Evolutionary conservation across 805 yeast species (phyloP).

Genomic region (Wickerhamomyces alni): DNA sequence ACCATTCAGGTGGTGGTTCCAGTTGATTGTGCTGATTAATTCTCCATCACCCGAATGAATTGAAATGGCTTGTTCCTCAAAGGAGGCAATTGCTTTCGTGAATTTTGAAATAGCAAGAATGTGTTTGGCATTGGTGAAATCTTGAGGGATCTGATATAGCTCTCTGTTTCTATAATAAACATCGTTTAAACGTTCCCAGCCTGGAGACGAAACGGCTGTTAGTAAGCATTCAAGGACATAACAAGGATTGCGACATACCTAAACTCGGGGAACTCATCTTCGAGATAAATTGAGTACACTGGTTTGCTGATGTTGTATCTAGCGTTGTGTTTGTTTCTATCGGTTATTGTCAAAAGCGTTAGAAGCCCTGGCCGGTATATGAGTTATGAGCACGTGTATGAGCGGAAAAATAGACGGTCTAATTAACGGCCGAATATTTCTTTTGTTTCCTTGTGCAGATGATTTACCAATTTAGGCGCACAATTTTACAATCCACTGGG

Average conservation of each 20-base stretch:
- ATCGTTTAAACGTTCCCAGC: conserved; percentile 76
- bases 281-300: background rate
- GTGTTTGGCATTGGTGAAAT: background rate
- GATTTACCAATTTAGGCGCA: too few relatives aligned
- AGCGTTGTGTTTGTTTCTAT: background rate
- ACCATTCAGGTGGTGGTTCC: conserved; percentile 43
- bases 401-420: too few relatives aligned
- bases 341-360: too few relatives aligned
- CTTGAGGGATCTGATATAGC: conserved; percentile 29
- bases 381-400: too few relatives aligned
- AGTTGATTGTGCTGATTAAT: conserved; percentile 26
- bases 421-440: too few relatives aligned
- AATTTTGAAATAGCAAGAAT: conserved; percentile 5
- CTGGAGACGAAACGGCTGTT: conserved; percentile 9
- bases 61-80: conserved; percentile 13
- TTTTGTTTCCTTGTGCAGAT: too few relatives aligned
- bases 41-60: conserved; percentile 31
- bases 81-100: conserved; percentile 8
- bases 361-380: too few relatives aligned
- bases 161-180: conserved; percentile 60
- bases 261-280: conserved; percentile 9
- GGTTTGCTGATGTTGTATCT: too few relatives aligned
- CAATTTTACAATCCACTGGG: too few relatives aligned
- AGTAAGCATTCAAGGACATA: background rate
- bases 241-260: conserved; percentile 2